Evolutionary conservation across 192 early-diverging fungal species (phyloP).

Genomic region (Thamnidium elegans): DNA sequence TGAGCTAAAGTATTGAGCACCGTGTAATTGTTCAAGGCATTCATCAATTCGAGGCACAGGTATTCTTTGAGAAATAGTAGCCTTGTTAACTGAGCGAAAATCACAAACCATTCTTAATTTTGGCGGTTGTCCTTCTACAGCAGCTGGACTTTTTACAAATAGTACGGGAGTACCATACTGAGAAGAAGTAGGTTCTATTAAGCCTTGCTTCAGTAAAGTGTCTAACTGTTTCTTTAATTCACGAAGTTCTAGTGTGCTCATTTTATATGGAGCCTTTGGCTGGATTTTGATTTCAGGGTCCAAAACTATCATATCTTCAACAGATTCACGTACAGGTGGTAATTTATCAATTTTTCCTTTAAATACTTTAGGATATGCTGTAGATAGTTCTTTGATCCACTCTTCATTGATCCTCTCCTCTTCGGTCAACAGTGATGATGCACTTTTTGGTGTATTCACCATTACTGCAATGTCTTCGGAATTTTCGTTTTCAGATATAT

Average conservation of each 20-base stretch:
- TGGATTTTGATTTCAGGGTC: background rate
- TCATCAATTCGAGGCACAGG: slow-evolving; percentile 50
- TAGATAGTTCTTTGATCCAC: background rate
- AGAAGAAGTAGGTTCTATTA: slow-evolving; percentile 35
- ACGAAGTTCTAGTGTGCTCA: slow-evolving; percentile 9
- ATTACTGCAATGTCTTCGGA: background rate
- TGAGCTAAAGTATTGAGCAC: slow-evolving; percentile 23
- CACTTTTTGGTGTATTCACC: background rate
- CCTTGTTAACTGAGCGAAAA: slow-evolving; percentile 49
- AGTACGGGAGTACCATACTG: slow-evolving; percentile 38
- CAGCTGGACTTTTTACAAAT: slow-evolving; percentile 38
- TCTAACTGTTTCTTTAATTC: slow-evolving; percentile 12
- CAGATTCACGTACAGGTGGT: background rate
- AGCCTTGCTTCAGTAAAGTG: slow-evolving; percentile 15
- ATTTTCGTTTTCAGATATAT: background rate
- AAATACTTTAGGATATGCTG: background rate
- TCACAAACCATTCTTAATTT: slow-evolving; percentile 43
- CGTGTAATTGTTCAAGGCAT: slow-evolving; percentile 30
- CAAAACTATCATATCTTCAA: too few relatives aligned
- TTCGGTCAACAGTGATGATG: too few relatives aligned
- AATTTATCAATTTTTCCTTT: background rate
- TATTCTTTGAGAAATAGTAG: slow-evolving; percentile 38
- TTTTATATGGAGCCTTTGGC: slow-evolving; percentile 17
- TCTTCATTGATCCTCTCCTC: background rate
- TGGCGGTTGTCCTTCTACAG: slow-evolving; percentile 36